Base-by-base conservation (phyloP, 2,329 filamentous ascomycete genomes). In the Pestalotiopsis sp. region DNA sequence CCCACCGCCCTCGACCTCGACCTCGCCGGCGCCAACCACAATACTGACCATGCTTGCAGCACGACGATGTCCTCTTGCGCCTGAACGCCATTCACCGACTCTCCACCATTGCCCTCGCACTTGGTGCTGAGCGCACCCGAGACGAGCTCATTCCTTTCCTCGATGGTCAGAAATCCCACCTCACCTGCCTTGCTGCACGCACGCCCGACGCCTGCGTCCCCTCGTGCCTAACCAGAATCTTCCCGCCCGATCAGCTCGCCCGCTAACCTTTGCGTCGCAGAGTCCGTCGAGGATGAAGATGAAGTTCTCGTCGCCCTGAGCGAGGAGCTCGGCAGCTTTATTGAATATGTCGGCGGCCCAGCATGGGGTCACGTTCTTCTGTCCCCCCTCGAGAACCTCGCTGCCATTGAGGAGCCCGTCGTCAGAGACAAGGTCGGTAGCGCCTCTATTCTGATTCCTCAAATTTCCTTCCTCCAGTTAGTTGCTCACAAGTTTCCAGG, bases 101-200 rank as follows among this genome's bases (percentile, higher is more conserved):
- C 72, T 98, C 96, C 69, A 99, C 96, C 72, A 99, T 99, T 85
- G 96, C 97, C 78, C 91, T 99, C 75, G 96, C 96, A 76, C 87
- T 99, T 74, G 96, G 96, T 78, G 90, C 96, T 72, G 96, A 99
- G 86, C 92, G 96, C 83, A 99, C 96, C 80, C 92, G 96, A 81
- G 95, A 99, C 78, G 96, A 99, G 87, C 90, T 99, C 79, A 97
- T 99, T 85, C 97, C 97, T 76, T 99, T 99, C 82, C 90, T 99
- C 79, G 97, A 99, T 83, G 96, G 96, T 98, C 85, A 85, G 93
- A 86, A 73, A 73, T 56, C 73, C 68, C 74, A 69, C 60, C 70
- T 5, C 58, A 38, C 70, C 71, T 64, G 41, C 68, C 64, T 61
- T 39, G 56, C 27, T 31, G 27, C 64, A 13, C 66, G 64, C 57